Base-by-base conservation (phyloP, 2,329 filamentous ascomycete species). In the Septoria linicola region DNA sequence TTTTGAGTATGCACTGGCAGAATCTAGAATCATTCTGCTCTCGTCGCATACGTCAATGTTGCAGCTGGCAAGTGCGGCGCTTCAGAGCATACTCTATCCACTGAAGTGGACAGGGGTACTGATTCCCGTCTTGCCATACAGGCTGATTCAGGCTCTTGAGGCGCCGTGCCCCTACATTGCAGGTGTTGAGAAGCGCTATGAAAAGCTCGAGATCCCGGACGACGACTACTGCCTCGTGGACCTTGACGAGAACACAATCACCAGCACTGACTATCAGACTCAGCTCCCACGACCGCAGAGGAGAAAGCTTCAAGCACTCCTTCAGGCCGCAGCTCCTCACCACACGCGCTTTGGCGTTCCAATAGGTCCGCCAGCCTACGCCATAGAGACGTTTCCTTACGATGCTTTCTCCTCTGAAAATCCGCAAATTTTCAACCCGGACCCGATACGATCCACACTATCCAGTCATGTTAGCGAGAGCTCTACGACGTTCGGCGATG, bases 31-130 rank as follows among this genome's bases (percentile, higher is more conserved):
- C 70, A 96, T 99, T 66, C 85, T 99, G 59, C 78, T 97, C 16
- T 97, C 93, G 7, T 96, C 91, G 1, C 91, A 99, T 68, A 93
- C 92, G 1, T 86, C 90, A 43, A 97, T 99, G 93, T 79, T 99
- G 51, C 90, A 97, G 65, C 80, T 97, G 37, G 92, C 90, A 30
- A 95, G 88, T 63, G 85, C 90, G 68, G 90, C 92, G n/a, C 75
- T 97, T 51, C 81, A 82, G 25, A 91, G 85, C 68, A 75, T 97
- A 31, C 74, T 99, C 16, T 99, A 96, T 68, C 92, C 91, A 6
- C 75, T 97, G 45, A 87, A 89, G 58, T 97, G 93, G 92, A 83
- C 88, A 2, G 95, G 91, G 62, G 89, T 97, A 41, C 90, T 96
- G 67, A 96, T 97, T 58, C 92, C 92, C 2, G 80, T 97, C 27